A percentile compares a stretch with the other conserved stretches of the same genome.
Evolutionary conservation across 257 asterid genomes (phyloP).

Genomic region (Haberlea rhodopensis): DNA sequence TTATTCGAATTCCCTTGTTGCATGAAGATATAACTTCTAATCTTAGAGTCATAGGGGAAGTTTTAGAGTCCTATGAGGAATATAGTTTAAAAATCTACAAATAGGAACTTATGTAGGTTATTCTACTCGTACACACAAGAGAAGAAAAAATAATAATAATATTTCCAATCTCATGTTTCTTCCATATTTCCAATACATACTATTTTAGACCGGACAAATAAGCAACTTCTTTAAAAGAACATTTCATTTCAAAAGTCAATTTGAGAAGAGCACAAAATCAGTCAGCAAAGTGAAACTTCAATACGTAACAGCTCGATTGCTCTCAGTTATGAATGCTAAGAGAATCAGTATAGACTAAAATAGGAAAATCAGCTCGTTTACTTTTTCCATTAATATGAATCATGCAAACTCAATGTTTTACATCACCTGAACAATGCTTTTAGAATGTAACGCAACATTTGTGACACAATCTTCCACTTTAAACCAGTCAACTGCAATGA

Average conservation of each 20-base stretch:
- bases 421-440: conserved; percentile 82
- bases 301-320: conserved; percentile 10
- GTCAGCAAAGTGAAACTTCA: background rate
- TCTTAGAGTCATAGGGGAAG: no score
- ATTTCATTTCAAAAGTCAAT: conserved; percentile 13
- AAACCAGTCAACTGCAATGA: conserved; percentile 97
- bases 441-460: conserved; percentile 79
- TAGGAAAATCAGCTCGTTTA: background rate
- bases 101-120: no score
- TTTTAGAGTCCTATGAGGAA: no score
- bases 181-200: no score
- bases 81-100: no score
- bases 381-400: background rate
- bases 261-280: conserved; percentile 4
- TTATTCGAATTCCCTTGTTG: no score
- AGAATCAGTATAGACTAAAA: conserved; percentile 4
- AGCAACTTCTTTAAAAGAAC: conserved; percentile 1
- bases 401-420: conserved; percentile 3
- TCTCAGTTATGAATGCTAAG: background rate
- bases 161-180: no score
- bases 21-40: no score
- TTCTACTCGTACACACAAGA: no score
- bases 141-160: no score
- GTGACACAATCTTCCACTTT: conserved; percentile 62
- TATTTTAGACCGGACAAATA: conserved; percentile 1